phyloP scores from a whole-genome alignment of 352 stramenopile species.

The Phytophthora podocarpi region DNA sequence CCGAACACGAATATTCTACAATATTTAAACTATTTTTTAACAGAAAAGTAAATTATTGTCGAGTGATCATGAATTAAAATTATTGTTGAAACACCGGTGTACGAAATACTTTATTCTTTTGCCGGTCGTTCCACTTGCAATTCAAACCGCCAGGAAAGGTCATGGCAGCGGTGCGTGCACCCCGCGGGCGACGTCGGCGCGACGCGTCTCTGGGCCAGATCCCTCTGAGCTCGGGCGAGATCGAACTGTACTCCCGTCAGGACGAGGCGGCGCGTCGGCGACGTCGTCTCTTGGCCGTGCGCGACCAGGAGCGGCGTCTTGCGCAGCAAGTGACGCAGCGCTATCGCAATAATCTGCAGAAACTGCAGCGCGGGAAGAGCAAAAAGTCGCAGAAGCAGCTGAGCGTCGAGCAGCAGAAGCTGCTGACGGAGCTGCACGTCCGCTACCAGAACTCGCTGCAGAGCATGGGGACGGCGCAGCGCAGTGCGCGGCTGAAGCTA shows the following conservation, averaged over 20 bases:
- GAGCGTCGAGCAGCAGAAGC: slow-evolving; percentile 35
- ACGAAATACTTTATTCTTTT: no score
- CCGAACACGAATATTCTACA: no score
- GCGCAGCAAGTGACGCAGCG: slow-evolving; percentile 73
- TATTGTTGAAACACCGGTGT: no score
- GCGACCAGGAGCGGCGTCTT: slow-evolving; percentile 59
- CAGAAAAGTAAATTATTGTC: no score
- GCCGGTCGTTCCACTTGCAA: no score
- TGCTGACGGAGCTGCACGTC: slow-evolving; percentile 52
- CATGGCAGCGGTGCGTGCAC: slow-evolving; percentile 11
- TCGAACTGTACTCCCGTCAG: slow-evolving; percentile 58
- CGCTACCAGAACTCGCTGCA: slow-evolving; percentile 68
- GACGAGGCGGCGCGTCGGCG: slow-evolving; percentile 61
- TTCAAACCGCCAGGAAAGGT: slow-evolving; percentile 8
- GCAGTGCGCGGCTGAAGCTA: slow-evolving; percentile 61
- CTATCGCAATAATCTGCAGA: slow-evolving; percentile 69
- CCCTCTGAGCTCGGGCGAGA: slow-evolving; percentile 67
- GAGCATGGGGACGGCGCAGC: slow-evolving; percentile 64
- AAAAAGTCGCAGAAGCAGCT: slow-evolving; percentile 32
- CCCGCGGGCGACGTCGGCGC: slow-evolving; percentile 6
- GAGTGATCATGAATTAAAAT: no score
- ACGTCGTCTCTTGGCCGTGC: slow-evolving; percentile 59
- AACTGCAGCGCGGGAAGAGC: slow-evolving; percentile 49
- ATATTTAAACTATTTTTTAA: no score
- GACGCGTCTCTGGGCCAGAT: slow-evolving; percentile 44